These are phyloP conservation scores for Cladosporium austrohemisphaericum DNA, from an alignment of 2,329 filamentous ascomycete genomes.

Conservation along the genomic window DNA sequence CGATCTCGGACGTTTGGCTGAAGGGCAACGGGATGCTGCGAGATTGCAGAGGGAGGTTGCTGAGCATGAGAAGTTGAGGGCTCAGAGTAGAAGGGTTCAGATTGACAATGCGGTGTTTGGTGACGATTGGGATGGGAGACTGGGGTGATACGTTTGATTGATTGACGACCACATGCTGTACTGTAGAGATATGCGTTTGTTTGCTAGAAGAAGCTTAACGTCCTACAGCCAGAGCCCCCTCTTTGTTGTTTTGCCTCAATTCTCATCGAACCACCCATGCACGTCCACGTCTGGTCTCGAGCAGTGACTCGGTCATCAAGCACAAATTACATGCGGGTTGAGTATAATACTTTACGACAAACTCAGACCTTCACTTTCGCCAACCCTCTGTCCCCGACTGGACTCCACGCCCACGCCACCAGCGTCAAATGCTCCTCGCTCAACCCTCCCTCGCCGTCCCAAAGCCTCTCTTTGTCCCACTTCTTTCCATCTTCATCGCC, in stretches of 20 bases:
- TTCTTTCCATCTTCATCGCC: conserved; percentile 21
- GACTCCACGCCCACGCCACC: conserved; percentile 32
- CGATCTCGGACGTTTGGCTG: conserved; percentile 34
- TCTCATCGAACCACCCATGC: too few species aligned
- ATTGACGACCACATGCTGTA: too few species aligned
- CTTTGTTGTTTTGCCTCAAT: too few species aligned
- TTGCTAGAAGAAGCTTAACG: too few species aligned
- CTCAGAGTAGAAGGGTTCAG: conserved; percentile 23
- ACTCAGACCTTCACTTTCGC: conserved; percentile 1
- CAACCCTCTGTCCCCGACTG: conserved; percentile 25
- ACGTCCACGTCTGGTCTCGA: too few species aligned
- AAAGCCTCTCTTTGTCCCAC: conserved; percentile 21
- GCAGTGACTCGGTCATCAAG: too few species aligned
- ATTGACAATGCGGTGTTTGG: conserved; percentile 23
- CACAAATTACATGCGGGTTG: too few species aligned
- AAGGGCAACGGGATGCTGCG: conserved; percentile 32
- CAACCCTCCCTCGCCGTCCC: conserved; percentile 20
- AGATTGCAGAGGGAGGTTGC: conserved; percentile 23
- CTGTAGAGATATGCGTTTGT: too few species aligned
- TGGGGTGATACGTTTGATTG: too few species aligned
- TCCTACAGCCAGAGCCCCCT: too few species aligned
- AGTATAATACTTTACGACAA: too few species aligned
- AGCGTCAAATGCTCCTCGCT: conserved; percentile 24
- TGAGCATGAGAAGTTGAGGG: conserved; percentile 24
- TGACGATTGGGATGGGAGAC: conserved; percentile 30